Conservation (phyloP, 208 protist species). For the Sergeia podlipaevii region DNA sequence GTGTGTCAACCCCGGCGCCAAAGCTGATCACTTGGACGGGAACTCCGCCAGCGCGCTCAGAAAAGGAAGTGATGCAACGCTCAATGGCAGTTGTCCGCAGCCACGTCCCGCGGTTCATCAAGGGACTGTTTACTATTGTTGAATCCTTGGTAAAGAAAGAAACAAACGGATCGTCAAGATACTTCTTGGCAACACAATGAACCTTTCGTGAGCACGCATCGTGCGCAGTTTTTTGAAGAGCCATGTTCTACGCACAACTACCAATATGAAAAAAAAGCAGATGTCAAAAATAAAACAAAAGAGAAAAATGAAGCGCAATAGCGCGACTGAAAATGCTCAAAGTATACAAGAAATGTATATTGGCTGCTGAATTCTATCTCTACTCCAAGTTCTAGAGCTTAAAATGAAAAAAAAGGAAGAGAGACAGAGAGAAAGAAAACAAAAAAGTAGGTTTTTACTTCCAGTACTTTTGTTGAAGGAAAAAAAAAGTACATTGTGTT, state of each 20-base stretch:
- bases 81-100: slow-evolving; percentile 83
- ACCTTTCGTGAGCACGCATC: slow-evolving; percentile 88
- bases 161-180: slow-evolving; percentile 87
- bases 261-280: slow-evolving; percentile 11
- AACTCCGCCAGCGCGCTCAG: slow-evolving; percentile 15
- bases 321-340: neutral
- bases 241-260: slow-evolving; percentile 28
- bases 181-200: slow-evolving; percentile 80
- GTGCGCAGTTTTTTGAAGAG: slow-evolving; percentile 81
- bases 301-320: too few species aligned
- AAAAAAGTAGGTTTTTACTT: too few species aligned
- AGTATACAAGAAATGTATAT: too few species aligned
- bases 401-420: too few species aligned
- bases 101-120: slow-evolving; percentile 92
- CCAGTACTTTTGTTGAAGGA: too few species aligned
- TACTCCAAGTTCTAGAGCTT: too few species aligned
- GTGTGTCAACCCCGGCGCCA: slow-evolving; percentile 83
- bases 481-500: too few species aligned
- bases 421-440: too few species aligned
- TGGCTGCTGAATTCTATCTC: too few species aligned
- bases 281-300: too few species aligned
- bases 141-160: slow-evolving; percentile 70
- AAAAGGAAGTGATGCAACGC: slow-evolving; percentile 62
- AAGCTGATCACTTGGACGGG: slow-evolving; percentile 87
- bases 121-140: slow-evolving; percentile 87